Percentiles rank a stretch among this genome's conserved stretches.
Evolutionary conservation across 1,139 yeast genomes (phyloP).

Genomic region (Pichia sp.): DNA sequence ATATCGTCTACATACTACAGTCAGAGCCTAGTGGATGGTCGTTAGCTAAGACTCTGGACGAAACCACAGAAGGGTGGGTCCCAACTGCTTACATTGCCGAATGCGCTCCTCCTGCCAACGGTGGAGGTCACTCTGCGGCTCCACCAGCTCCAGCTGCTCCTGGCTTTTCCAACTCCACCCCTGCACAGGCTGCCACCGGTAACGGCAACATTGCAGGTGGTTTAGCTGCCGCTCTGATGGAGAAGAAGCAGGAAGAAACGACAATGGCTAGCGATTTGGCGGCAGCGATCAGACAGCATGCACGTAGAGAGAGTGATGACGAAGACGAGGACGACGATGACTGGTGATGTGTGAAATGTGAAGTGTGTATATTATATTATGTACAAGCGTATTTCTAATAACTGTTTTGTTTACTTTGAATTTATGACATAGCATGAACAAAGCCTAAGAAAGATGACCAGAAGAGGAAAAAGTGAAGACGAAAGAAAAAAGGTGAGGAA

Average conservation of each 20-base stretch:
- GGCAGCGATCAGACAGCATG: constrained; percentile 80
- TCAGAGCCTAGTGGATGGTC: constrained; percentile 90
- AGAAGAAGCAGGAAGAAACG: constrained; percentile 61
- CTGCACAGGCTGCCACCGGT: constrained; percentile 16
- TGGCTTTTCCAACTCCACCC: constrained; percentile 17
- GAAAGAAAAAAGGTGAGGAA: neutral
- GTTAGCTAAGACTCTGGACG: constrained; percentile 72
- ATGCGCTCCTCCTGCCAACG: constrained; percentile 43
- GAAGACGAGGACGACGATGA: constrained; percentile 77
- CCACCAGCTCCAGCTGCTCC: constrained; percentile 17
- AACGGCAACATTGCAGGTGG: constrained; percentile 50
- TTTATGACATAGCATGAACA: neutral
- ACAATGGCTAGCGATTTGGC: constrained; percentile 85
- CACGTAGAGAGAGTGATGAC: constrained; percentile 68
- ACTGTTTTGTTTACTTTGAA: neutral
- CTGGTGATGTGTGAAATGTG: constrained; percentile 34
- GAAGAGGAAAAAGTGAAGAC: neutral
- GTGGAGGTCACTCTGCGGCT: constrained; percentile 26
- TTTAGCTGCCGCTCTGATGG: constrained; percentile 68
- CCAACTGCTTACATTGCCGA: constrained; percentile 87
- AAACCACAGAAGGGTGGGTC: constrained; percentile 89
- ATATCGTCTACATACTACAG: constrained; percentile 64
- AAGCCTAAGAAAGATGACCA: neutral
- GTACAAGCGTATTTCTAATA: neutral
- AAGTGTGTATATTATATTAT: neutral